These are phyloP conservation scores for Colletotrichum chrysophilum DNA, from an alignment of 2,329 filamentous ascomycete genomes.

Conservation along the genomic window DNA sequence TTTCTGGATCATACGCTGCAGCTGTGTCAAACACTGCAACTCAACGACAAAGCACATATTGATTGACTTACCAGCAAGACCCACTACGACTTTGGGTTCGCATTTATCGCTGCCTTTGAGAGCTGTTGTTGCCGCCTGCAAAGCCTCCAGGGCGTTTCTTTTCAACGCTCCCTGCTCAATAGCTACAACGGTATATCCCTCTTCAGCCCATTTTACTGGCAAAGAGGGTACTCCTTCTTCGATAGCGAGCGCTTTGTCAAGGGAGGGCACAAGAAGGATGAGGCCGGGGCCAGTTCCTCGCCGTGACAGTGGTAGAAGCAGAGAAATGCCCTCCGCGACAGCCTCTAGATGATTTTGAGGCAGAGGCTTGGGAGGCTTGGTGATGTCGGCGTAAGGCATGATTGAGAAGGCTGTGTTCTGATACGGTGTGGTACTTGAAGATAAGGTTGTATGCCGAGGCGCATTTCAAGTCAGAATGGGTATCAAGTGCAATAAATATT, in stretches of 20 bases:
- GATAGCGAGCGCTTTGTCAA: conserved; percentile 15
- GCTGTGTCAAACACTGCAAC: not conserved
- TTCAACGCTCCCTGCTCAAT: conserved; percentile 41
- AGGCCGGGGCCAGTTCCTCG: not conserved
- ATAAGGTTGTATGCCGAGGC: accelerated
- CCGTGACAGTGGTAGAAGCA: not conserved
- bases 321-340: not conserved
- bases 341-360: not conserved
- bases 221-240: conserved; percentile 52
- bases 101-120: not conserved
- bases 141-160: not conserved
- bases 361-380: not conserved
- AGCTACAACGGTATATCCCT: conserved; percentile 68
- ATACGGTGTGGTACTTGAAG: accelerated
- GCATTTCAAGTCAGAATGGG: not conserved
- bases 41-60: not conserved
- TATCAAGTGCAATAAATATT: not conserved
- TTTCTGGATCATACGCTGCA: not conserved
- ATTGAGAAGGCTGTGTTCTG: not conserved
- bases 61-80: not conserved
- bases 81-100: not conserved
- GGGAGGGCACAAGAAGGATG: not conserved
- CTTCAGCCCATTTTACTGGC: conserved; percentile 72
- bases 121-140: not conserved
- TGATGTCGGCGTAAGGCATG: not conserved